Conservation (phyloP, 108 stramenopile species). For the Nitzschia putrida region DNA sequence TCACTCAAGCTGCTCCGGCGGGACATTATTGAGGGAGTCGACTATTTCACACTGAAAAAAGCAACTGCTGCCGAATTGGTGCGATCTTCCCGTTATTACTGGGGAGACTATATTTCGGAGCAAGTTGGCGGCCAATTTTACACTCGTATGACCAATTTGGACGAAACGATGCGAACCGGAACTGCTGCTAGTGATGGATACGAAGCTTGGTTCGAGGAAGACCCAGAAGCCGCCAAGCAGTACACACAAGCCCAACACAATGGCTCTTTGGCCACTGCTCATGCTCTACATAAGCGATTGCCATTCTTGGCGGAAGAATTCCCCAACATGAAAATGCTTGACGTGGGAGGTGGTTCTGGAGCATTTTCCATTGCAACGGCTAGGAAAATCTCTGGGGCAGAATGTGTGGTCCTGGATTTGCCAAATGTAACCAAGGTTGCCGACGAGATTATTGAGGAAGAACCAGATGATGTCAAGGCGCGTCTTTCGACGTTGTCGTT, state of each 20-base stretch:
- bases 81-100: slow-evolving; percentile 19
- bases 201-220: slow-evolving; percentile 31
- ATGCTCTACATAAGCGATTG: slow-evolving; percentile 27
- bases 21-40: slow-evolving; percentile 2
- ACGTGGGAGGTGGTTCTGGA: slow-evolving; percentile 31
- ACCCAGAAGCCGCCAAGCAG: slow-evolving; percentile 27
- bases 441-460: slow-evolving; percentile 11
- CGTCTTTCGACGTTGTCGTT: slow-evolving; percentile 25
- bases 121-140: slow-evolving; percentile 40
- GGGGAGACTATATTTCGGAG: slow-evolving; percentile 34
- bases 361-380: slow-evolving; percentile 39
- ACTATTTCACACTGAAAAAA: slow-evolving; percentile 23
- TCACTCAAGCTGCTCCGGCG: slow-evolving; percentile 20
- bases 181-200: slow-evolving; percentile 21
- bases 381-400: slow-evolving; percentile 7
- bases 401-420: slow-evolving; percentile 32
- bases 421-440: slow-evolving; percentile 25
- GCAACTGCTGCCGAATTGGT: slow-evolving; percentile 32
- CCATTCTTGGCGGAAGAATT: slow-evolving; percentile 2
- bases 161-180: slow-evolving; percentile 14
- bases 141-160: slow-evolving; percentile 21
- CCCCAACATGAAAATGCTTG: slow-evolving; percentile 13
- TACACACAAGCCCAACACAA: slow-evolving; percentile 39
- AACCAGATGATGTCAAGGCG: slow-evolving; percentile 1
- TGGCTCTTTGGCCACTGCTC: slow-evolving; percentile 33